Percentiles rank a stretch among this genome's conserved stretches.
These are phyloP conservation scores for Punctularia strigosozonata DNA, from an alignment of 768 basidiomycete genomes.

Conservation along the genomic window DNA sequence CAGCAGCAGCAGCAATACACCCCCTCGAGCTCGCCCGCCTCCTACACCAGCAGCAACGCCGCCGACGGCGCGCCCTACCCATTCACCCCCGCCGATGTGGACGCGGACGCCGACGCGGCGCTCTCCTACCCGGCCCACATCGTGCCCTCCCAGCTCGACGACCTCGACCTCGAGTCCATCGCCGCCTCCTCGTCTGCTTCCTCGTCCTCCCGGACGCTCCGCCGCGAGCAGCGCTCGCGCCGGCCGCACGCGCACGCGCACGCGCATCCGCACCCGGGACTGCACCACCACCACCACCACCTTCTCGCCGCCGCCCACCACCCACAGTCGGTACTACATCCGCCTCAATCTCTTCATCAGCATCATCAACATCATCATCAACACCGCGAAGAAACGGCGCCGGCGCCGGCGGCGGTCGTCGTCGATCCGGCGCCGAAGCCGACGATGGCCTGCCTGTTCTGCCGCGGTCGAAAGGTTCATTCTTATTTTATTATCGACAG, in stretches of 20 bases:
- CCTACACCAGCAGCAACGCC: no score
- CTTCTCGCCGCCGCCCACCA: neutral
- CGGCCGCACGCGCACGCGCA: neutral
- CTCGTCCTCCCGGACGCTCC: neutral
- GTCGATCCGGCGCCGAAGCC: constrained; percentile 23
- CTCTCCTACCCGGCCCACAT: neutral
- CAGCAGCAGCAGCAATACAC: no score
- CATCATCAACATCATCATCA: no score
- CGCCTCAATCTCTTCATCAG: no score
- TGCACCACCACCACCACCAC: neutral
- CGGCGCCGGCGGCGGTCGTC: constrained; percentile 10
- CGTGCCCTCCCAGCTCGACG: no score
- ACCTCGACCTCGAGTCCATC: neutral
- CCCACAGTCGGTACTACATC: no score
- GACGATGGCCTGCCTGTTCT: constrained; percentile 27
- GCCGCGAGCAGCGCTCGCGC: neutral
- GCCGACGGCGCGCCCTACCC: neutral
- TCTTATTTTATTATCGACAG: no score
- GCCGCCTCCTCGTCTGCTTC: neutral
- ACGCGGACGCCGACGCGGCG: neutral
- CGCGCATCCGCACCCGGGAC: neutral
- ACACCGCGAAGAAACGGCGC: constrained; percentile 5
- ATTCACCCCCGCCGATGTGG: no score
- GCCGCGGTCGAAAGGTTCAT: constrained; percentile 27
- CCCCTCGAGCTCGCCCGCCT: no score